Conservation (phyloP, 768 basidiomycete species). For the Cubamyces lactineus region DNA sequence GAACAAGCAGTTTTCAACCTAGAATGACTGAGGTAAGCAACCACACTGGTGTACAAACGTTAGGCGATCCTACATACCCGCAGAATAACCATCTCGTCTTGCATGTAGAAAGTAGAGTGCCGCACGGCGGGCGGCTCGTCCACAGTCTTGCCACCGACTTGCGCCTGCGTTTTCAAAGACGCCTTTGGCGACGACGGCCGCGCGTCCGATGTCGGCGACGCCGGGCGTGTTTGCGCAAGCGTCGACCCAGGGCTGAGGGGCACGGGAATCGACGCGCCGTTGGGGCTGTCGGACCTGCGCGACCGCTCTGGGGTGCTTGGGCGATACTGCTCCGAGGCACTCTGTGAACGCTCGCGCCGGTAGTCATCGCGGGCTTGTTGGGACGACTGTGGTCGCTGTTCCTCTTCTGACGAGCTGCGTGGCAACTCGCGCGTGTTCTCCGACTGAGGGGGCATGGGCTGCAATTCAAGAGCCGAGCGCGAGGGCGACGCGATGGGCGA, state of each 20-base stretch:
- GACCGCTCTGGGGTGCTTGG: constrained; percentile 5
- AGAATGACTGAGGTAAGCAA: neutral
- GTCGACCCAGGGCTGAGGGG: constrained; percentile 24
- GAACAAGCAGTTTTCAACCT: constrained; percentile 44
- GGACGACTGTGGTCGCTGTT: neutral
- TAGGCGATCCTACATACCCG: neutral
- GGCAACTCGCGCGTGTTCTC: neutral
- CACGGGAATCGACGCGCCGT: constrained; percentile 7
- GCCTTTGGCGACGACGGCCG: constrained; percentile 17
- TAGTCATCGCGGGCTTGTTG: neutral
- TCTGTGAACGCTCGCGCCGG: neutral
- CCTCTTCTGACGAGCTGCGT: neutral
- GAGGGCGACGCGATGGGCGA: constrained; percentile 16
- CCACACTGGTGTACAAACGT: neutral
- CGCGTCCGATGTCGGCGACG: constrained; percentile 13
- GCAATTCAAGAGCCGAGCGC: constrained; percentile 15
- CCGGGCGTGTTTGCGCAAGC: constrained; percentile 21
- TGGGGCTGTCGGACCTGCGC: constrained; percentile 1
- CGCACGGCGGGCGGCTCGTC: constrained; percentile 20
- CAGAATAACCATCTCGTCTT: constrained; percentile 25
- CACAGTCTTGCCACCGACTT: constrained; percentile 10
- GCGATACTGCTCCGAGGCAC: constrained; percentile 3
- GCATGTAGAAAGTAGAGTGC: constrained; percentile 24
- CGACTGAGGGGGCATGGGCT: constrained; percentile 7
- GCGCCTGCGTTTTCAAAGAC: constrained; percentile 1